Conservation (phyloP, 139 green algal genomes). For the Micromonas pusilla region DNA sequence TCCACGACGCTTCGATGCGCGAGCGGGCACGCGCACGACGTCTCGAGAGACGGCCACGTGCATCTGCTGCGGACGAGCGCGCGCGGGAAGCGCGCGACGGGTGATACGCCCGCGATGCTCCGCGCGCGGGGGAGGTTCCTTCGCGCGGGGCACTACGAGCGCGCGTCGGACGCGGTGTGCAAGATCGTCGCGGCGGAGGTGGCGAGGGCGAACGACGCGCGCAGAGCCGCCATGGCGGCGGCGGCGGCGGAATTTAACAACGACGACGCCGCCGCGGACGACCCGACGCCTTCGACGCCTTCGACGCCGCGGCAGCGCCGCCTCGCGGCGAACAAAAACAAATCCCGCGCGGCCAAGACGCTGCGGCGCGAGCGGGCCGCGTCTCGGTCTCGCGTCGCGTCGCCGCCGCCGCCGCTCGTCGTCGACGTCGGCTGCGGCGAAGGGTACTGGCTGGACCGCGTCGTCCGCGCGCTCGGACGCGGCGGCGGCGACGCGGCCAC, state of each 20-base stretch:
- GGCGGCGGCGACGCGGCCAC: not conserved
- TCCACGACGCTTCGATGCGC: not conserved
- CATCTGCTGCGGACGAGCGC: not conserved
- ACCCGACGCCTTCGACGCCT: too few species aligned
- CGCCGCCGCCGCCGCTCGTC: not conserved
- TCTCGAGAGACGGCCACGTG: not conserved
- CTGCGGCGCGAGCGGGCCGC: too few species aligned
- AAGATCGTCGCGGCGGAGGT: not conserved
- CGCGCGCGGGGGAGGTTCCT: not conserved
- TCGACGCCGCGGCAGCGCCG: not conserved
- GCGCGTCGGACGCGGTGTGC: not conserved
- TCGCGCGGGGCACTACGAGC: not conserved
- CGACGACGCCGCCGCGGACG: not conserved
- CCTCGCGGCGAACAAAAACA: not conserved
- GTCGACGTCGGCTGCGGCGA: not conserved
- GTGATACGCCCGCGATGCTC: not conserved
- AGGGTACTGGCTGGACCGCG: not conserved
- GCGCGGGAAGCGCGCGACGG: not conserved
- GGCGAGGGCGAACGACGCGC: not conserved
- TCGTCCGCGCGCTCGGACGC: too few species aligned
- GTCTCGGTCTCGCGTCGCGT: too few species aligned
- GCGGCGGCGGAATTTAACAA: too few species aligned
- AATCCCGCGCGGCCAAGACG: not conserved
- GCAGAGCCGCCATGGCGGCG: not conserved
- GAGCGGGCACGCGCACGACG: not conserved